These are phyloP conservation scores for Podila clonocystis DNA, from an alignment of 192 early-diverging fungal species.

Conservation along the genomic window DNA sequence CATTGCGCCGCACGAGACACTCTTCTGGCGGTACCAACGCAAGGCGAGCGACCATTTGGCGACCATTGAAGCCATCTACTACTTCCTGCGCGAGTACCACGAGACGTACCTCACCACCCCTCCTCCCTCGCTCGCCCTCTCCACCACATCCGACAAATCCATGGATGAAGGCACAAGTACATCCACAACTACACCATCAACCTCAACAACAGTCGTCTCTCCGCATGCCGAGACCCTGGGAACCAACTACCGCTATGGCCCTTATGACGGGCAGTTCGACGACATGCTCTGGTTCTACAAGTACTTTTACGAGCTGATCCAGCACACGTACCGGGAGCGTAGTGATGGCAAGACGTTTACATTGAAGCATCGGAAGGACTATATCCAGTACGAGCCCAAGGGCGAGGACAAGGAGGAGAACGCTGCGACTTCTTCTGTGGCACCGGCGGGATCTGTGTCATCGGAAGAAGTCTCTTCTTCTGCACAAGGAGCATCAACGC, in stretches of 20 bases:
- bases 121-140: background rate
- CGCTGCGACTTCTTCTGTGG: too few species aligned
- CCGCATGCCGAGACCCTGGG: constrained; percentile 39
- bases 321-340: constrained; percentile 75
- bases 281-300: constrained; percentile 93
- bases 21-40: constrained; percentile 94
- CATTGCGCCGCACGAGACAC: constrained; percentile 76
- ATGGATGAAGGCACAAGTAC: too few species aligned
- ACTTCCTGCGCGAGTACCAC: constrained; percentile 86
- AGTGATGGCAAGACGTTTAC: constrained; percentile 68
- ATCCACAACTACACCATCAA: background rate
- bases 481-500: too few species aligned
- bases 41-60: constrained; percentile 79
- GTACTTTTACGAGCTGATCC: constrained; percentile 89
- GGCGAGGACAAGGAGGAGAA: background rate
- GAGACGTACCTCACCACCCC: constrained; percentile 54
- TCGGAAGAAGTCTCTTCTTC: too few species aligned
- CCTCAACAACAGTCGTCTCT: constrained; percentile 17
- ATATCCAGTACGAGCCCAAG: constrained; percentile 64
- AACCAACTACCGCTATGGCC: constrained; percentile 14
- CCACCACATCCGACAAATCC: background rate
- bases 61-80: constrained; percentile 97
- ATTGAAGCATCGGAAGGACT: constrained; percentile 59
- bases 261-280: constrained; percentile 85
- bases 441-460: too few species aligned